Base-by-base conservation (phyloP, 2,329 filamentous ascomycete species). In the Neopestalotiopsis sp. region DNA sequence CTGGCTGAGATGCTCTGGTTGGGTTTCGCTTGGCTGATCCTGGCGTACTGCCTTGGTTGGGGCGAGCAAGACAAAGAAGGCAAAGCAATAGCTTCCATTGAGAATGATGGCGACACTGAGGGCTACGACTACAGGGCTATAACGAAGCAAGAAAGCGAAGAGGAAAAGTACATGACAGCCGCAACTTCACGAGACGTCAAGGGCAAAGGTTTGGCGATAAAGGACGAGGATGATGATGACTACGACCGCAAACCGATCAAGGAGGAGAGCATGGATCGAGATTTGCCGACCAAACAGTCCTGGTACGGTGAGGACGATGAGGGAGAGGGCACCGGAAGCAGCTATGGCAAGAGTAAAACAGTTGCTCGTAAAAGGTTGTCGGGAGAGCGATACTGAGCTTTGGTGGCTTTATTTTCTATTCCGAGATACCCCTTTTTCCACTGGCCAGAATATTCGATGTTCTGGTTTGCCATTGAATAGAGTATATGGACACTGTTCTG, bases 1-100 rank as follows among this genome's bases (percentile, higher is more conserved):
- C 77, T 83, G 1, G 88, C 89, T 13, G 94, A 95, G 76, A 85
- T 97, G 75, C 72, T 89, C 0, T 91, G 91, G 57, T 88, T 92
- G 78, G 83, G 85, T 1, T 49, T 90, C 0, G 90, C 88, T 0
- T 97, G 93, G 91, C 78, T 87, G 1, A 60, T 87, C 0, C 74
- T 93, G 72, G 75, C 71, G 13, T 71, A 76, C 66, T 24, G 83
- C 78, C 9, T 82, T 82, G 42, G 78, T 70, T 32, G 71, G 66
- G 58, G 66, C 12, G 71, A 72, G 4, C 72, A 76, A 64, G 69
- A 70, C 9, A 73, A 72, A 4, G 72, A 76, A 64, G 69, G 70
- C 9, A 73, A 76, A 7, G 74, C 65, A 6, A n/a, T 63, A 17
- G n/a, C 20, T 38, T 45, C 20, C 4, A 45, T 28, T n/a, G n/a